Percentiles rank a stretch among this genome's conserved stretches.
Conservation (phyloP, 2,329 filamentous ascomycete species). For the Alternaria ethzedia region DNA sequence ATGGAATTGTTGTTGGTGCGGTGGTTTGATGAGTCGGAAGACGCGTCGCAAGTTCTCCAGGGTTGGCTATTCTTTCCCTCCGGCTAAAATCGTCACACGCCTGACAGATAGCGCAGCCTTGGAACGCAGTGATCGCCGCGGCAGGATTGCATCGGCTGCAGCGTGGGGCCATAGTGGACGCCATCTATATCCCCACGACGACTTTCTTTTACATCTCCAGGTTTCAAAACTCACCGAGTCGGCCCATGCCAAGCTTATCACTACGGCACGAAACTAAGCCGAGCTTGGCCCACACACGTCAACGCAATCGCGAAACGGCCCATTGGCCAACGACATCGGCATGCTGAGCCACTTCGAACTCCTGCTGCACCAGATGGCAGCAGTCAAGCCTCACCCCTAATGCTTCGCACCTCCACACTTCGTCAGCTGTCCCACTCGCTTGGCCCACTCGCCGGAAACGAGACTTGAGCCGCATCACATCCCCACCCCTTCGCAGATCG, state of each 20-base stretch:
- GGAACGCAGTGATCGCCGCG: constrained; percentile 12
- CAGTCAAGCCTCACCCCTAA: constrained; percentile 27
- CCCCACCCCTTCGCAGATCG: constrained; percentile 13
- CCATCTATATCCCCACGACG: constrained; percentile 21
- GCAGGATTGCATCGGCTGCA: constrained; percentile 4
- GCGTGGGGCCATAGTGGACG: constrained; percentile 13
- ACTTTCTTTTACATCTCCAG: constrained; percentile 14
- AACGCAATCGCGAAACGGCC: constrained; percentile 17
- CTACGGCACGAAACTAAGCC: constrained; percentile 28
- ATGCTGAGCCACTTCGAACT: constrained; percentile 34
- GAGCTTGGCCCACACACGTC: constrained; percentile 39
- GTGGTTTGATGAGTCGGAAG: neutral
- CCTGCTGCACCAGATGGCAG: constrained; percentile 36
- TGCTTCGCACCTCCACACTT: constrained; percentile 22
- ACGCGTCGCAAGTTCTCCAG: neutral
- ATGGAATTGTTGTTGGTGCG: neutral
- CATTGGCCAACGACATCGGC: constrained; percentile 38
- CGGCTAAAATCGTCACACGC: constrained; percentile 10
- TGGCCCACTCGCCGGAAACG: constrained; percentile 31
- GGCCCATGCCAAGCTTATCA: constrained; percentile 18
- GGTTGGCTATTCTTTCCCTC: constrained; percentile 1
- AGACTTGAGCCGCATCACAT: constrained; percentile 42
- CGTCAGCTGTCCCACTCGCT: constrained; percentile 20
- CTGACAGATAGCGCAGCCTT: neutral
- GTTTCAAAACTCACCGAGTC: constrained; percentile 32